Percentiles rank a stretch among this genome's conserved stretches.
These are phyloP conservation scores for Trichophyton simii DNA, from an alignment of 2,329 filamentous ascomycete genomes.

Conservation along the genomic window DNA sequence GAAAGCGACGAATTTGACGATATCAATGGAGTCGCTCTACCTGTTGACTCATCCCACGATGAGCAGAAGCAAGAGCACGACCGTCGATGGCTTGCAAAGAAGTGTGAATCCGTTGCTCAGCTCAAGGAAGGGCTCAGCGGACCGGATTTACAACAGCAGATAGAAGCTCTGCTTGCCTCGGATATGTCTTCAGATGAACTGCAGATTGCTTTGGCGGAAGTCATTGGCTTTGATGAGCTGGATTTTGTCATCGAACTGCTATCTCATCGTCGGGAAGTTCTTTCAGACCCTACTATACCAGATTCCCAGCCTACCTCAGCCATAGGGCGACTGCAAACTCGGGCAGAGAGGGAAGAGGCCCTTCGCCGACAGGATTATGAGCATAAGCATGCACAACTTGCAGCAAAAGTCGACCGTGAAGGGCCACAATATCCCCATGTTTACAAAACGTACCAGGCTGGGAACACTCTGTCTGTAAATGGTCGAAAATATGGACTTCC, in stretches of 20 bases:
- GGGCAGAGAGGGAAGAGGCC: conserved; percentile 63
- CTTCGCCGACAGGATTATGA: conserved; percentile 63
- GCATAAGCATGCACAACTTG: conserved; percentile 66
- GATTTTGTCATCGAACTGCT: conserved; percentile 91
- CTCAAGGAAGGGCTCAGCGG: conserved; percentile 55
- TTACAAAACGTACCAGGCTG: conserved; percentile 69
- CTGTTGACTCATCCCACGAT: background rate
- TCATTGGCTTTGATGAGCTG: conserved; percentile 84
- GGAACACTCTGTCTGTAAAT: conserved; percentile 68
- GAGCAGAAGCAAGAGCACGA: conserved; percentile 35
- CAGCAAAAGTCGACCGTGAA: conserved; percentile 55
- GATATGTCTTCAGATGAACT: conserved; percentile 66
- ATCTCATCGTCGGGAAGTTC: conserved; percentile 57
- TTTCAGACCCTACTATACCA: conserved; percentile 22
- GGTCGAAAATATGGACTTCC: conserved; percentile 79
- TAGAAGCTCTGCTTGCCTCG: conserved; percentile 60
- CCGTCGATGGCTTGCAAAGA: conserved; percentile 56
- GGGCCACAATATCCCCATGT: conserved; percentile 83
- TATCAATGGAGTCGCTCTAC: conserved; percentile 30
- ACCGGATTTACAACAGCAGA: conserved; percentile 62
- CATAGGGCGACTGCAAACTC: conserved; percentile 53
- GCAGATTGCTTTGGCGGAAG: conserved; percentile 79
- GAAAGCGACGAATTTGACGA: conserved; percentile 55
- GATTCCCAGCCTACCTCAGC: conserved; percentile 22
- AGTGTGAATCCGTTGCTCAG: conserved; percentile 54